Evolutionary conservation across 345 rosid genomes (phyloP), one percentile per base, ranked within the genome.

Genomic region (Arabis hirsuta): DNA sequence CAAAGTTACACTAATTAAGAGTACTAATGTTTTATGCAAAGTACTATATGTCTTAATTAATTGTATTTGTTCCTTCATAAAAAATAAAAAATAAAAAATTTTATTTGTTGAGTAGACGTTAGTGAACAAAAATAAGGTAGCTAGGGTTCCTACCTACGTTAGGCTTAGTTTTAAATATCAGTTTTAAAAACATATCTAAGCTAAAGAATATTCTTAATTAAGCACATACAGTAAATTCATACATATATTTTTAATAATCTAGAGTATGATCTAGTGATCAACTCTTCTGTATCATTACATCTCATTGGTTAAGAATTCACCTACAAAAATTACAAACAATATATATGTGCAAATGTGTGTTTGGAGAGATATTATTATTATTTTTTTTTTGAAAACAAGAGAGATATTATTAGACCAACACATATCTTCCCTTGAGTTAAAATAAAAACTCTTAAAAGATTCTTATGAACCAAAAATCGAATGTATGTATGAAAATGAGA

Each of bases 91-190:
- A n/a, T n/a, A n/a, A n/a, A n/a, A n/a, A 43, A 13, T 29, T 63
- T 14, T 46, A 58, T 65, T 69, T 66, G 53, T 47, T 76, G 71
- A 69, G 73, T 80, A 67, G 73, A 80, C 69, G 52, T 68, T 62
- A 24, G 73, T 64, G 78, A 76, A 73, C 68, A 69, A 71, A 45
- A 69, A 60, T 22, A 53, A 56, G 60, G 34, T 61, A 71, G 77
- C 71, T 72, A 67, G 48, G 69, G 71, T 69, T 59, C 65, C 57
- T 42, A 58, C 53, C 44, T 19, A 42, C 58, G 34, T 50, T 39
- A 68, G 29, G 14, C 47, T 73, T 64, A 26, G 42, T 22, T 24
- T 7, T 8, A 6, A 5, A 60, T 20, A 59, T 42, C 48, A 47
- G 14, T 47, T 48, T 47, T 0, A 39, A 10, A 55, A 73, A 57